Base-by-base conservation (phyloP, 164 flowering plant genomes). In the Liriodendron chinense region DNA sequence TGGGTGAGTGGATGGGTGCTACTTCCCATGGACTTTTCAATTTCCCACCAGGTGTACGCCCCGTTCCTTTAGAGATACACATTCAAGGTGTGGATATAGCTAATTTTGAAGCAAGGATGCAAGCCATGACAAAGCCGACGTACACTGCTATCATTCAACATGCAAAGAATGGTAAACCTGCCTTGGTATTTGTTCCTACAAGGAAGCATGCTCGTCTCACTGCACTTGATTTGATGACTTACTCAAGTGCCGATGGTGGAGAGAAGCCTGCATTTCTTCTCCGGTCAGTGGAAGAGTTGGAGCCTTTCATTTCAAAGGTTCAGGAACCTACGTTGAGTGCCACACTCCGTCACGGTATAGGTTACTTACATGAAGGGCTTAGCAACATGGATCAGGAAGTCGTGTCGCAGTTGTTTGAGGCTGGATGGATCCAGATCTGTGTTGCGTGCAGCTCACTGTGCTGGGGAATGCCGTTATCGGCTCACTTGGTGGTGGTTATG, bases 1-100 rank as follows among this genome's bases (percentile, higher is more conserved):
- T 94, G 73, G 97, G 99, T 34, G 98, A 93, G 75, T 96, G 99
- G 99, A 96, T 96, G 24, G 99, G 99, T 69, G 98, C 99, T 53
- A 83, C 96, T 50, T 93, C 99, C 65, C 93, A 94, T 77, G 98
- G 99, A 4, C 97, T 96, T 68, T 96, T 96, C 84, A 96, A 96
- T 78, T 96, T 94, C 68, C 99, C 94, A 12, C 99, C 97, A 9
- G 89, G 90, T 14, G 99, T 96, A 2, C 91, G 98, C 65, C 98
- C 98, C 28, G 97, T 94, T 24, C 98, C 98, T 65, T 77, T 96
- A 69, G 98, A 94, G 77, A 93, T 96, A 25, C 97, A 94, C 80
- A 94, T 96, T 77, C 98, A 92, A 73, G 98, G 99, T 16, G 87
- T 96, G n/a, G 98, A 96, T 78, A 91, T 96, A 56, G 87, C 94